Evolutionary conservation across 371 early-diverging fungal genomes (phyloP).

Genomic region (Dichotomocladium elegans): DNA sequence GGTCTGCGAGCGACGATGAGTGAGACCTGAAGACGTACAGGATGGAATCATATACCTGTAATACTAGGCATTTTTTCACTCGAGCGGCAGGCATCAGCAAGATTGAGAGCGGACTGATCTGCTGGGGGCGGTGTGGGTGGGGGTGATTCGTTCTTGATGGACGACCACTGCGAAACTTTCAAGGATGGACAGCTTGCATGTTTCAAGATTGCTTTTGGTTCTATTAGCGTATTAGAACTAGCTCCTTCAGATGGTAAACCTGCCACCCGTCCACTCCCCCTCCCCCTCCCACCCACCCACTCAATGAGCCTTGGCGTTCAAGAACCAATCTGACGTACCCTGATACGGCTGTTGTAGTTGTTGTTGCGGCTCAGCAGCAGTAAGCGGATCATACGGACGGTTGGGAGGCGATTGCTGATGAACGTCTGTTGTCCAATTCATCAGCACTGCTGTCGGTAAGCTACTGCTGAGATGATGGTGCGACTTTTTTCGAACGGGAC

Average conservation of each 20-base stretch:
- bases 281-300: neutral
- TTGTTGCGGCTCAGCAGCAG: no score
- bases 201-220: slow-evolving; percentile 14
- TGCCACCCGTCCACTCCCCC: neutral
- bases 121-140: slow-evolving; percentile 1
- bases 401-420: no score
- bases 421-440: slow-evolving; percentile 3
- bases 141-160: slow-evolving; percentile 4
- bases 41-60: slow-evolving; percentile 22
- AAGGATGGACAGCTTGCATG: slow-evolving; percentile 22
- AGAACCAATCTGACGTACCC: neutral
- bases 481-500: slow-evolving; percentile 20
- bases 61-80: slow-evolving; percentile 23
- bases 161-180: slow-evolving; percentile 7
- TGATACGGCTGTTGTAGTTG: neutral
- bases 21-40: no score
- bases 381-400: no score
- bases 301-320: neutral
- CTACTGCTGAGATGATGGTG: slow-evolving; percentile 4
- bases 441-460: slow-evolving; percentile 1
- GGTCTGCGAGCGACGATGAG: slow-evolving; percentile 13
- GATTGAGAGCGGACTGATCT: neutral
- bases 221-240: no score
- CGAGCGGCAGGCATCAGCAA: no score
- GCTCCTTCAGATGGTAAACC: neutral